Evolutionary conservation across 306 rosid genomes (phyloP), one percentile per base, ranked within the genome.

Genomic region (Vachellia collinsii): DNA sequence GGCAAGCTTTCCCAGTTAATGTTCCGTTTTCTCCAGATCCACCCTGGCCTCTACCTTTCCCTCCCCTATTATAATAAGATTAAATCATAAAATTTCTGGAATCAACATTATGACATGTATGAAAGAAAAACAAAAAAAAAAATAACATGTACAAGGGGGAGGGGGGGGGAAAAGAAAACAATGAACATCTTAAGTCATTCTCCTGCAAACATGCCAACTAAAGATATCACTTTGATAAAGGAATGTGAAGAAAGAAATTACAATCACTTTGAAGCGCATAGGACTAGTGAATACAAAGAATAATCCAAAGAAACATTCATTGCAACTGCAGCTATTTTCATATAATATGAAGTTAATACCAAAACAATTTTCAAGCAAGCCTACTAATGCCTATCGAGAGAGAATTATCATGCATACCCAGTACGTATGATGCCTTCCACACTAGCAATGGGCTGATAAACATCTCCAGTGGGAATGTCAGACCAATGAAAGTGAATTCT

Each of bases 401-500:
- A 54, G 68, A 43, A 74, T 56, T 68, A 25, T 41, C 36, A 42
- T 8, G 58, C 91, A 38, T 85, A 96, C 99, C 97, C 79, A 64
- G 89, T 81, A 70, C 79, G 70, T 77, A 96, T 92, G 83, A 47
- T 86, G 77, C 99, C 99, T 63, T 87, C 63, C 83, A 96, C 93
- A 69, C 50, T 85, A 81, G 99, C 99, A 83, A 96, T 90, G 78
- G 99, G 97, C 94, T 83, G 94, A 87, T 93, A 96, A 70, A 90
- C 93, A 87, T 96, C 98, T 81, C 99, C 99, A 19, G 91, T 92
- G 53, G 99, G 92, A 84, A 96, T 92, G 84, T 90, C 89, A 43
- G 93, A 90, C 99, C 99, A 96, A 81, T 96, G 98, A 80, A 96
- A 93, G 83, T 96, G 99, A 86, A 96, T 86, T 89, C 98, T 89